Evolutionary conservation across 345 rosid genomes (phyloP).

Genomic region (Aquilaria malaccensis): DNA sequence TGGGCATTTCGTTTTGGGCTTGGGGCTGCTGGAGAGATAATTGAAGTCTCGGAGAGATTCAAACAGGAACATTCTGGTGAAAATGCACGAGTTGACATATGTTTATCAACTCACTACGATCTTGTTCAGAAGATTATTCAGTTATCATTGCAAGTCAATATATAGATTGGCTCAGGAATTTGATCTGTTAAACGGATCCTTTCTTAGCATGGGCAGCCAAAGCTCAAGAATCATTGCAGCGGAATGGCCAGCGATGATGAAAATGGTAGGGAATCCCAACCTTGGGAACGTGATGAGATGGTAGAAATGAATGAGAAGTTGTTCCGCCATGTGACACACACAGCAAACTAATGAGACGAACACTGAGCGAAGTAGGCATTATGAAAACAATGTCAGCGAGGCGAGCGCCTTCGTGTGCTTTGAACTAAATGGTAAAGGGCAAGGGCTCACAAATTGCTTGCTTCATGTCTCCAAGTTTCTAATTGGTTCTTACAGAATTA

Average conservation of each 20-base stretch:
- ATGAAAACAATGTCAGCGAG: not conserved
- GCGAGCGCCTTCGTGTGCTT: slow-evolving; percentile 30
- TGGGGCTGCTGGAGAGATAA: slow-evolving; percentile 34
- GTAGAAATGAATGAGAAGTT: slow-evolving; percentile 41
- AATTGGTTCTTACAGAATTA: slow-evolving; percentile 42
- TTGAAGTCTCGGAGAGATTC: slow-evolving; percentile 22
- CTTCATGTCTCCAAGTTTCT: slow-evolving; percentile 70
- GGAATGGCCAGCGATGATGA: slow-evolving; percentile 11
- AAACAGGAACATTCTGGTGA: slow-evolving; percentile 18
- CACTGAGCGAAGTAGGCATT: slow-evolving; percentile 15
- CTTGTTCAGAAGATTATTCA: slow-evolving; percentile 34
- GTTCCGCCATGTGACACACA: slow-evolving; percentile 29
- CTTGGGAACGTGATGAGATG: slow-evolving; percentile 43
- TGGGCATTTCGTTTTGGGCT: slow-evolving; percentile 4
- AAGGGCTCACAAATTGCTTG: slow-evolving; percentile 75
- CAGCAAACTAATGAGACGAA: slow-evolving; percentile 19
- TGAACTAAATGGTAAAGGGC: slow-evolving; percentile 45
- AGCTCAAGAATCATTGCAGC: slow-evolving; percentile 44
- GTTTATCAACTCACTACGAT: slow-evolving; percentile 13
- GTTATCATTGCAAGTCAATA: slow-evolving; percentile 35
- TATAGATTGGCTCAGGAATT: slow-evolving; percentile 43
- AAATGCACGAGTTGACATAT: slow-evolving; percentile 18
- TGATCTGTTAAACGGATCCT: slow-evolving; percentile 60
- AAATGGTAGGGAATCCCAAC: slow-evolving; percentile 11
- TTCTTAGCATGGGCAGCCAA: slow-evolving; percentile 42